phyloP scores from a whole-genome alignment of 371 early-diverging fungal species.

The Parasitella parasitica region DNA sequence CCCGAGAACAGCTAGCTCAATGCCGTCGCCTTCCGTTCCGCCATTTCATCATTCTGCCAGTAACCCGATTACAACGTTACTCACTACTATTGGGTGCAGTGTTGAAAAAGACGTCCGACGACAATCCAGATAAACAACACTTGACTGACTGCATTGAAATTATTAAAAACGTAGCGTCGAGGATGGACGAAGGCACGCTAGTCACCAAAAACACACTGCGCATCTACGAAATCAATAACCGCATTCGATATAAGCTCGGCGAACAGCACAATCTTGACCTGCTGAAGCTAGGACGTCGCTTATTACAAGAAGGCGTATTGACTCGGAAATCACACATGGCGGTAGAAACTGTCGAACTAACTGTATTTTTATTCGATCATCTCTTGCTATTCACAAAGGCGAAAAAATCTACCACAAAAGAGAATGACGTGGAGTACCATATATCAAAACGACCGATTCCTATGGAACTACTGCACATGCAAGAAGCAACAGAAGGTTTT shows the following conservation, averaged over 20 bases:
- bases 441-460: conserved; percentile 68
- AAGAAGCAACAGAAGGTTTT: conserved; percentile 51
- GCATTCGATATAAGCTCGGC: conserved; percentile 46
- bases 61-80: conserved; percentile 87
- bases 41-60: conserved; percentile 63
- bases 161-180: conserved; percentile 67
- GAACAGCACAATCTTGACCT: conserved; percentile 63
- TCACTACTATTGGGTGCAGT: conserved; percentile 83
- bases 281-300: conserved; percentile 63
- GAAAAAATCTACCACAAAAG: conserved; percentile 37
- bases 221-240: conserved; percentile 31
- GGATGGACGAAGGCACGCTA: conserved; percentile 35
- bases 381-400: conserved; percentile 75
- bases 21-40: conserved; percentile 65
- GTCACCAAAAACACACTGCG: conserved; percentile 32
- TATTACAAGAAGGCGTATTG: conserved; percentile 79
- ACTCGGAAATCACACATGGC: conserved; percentile 66
- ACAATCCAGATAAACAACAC: conserved; percentile 46
- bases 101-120: conserved; percentile 77
- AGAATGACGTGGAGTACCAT: conserved; percentile 54
- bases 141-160: conserved; percentile 62
- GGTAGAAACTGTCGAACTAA: conserved; percentile 66
- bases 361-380: conserved; percentile 89
- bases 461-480: conserved; percentile 54
- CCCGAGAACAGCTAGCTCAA: conserved; percentile 62